Base-by-base conservation (phyloP, 208 protist species). In the Jaenimonas drosophilae region DNA sequence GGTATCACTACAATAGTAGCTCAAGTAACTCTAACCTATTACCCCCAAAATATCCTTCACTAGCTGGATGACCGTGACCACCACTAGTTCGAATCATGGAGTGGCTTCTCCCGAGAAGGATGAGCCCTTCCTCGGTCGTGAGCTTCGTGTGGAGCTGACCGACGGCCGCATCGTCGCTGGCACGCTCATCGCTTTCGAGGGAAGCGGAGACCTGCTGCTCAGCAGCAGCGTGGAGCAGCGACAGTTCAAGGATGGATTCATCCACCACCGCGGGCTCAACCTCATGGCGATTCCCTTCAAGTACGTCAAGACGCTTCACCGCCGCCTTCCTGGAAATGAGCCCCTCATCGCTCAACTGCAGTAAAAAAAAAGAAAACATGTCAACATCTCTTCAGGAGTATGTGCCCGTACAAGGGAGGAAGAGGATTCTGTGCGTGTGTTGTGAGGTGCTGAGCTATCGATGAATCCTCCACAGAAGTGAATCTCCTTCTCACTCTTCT, bases 141-240 rank as follows among this genome's bases (percentile, higher is more conserved):
- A 91, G 60, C 44, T 91, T 12, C 83, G 83, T 33, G 70, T 91
- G 34, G 77, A 86, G 63, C 61, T 91, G 44, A 67, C 36, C 2
- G 83, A 91, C 51, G 63, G 72, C 16, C 77, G 83, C 33, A 39
- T 87, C 4, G 34, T 91, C 17, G 68, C 82, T 0, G 83, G 83
- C 26, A 77, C 60, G 2, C 56, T 91, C 29, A 64, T 87, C 28
- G 76, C 78, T 12, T 86, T 73, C 51, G 54, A 84, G 49, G 83
- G 83, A 29, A 72, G 68, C 41, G 83, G 83, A 2, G 76, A 86
- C 40, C 38, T 91, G 28, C 66, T 91, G 17, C 65, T 91, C 27
- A 64, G 70, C 34, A 45, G 45, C 19, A 72, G 57, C 2, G 57
- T 91, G 11, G 78, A 86, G 70, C 64, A 86, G 60, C 69, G 83